Conservation (phyloP, 139 green algal species). For the Closterium sp. region DNA sequence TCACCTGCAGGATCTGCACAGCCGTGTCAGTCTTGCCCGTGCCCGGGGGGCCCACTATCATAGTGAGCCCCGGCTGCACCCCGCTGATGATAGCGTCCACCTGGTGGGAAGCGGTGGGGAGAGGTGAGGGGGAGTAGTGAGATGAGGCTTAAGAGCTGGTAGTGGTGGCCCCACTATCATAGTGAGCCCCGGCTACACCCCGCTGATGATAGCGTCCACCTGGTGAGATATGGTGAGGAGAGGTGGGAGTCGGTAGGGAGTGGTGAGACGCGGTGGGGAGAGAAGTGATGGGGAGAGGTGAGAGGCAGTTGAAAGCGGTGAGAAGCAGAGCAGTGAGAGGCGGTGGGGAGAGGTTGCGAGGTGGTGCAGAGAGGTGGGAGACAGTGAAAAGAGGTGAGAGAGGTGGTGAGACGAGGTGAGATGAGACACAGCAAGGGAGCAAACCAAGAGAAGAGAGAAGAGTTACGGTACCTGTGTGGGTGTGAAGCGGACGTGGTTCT, state of each 20-base stretch:
- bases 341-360: no score
- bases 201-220: slow-evolving; percentile 74
- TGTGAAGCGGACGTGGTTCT: slow-evolving; percentile 91
- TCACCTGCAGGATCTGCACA: slow-evolving; percentile 78
- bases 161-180: slow-evolving; percentile 95
- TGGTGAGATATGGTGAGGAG: no score
- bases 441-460: neutral
- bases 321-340: no score
- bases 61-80: slow-evolving; percentile 87
- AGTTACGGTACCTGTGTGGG: slow-evolving; percentile 78
- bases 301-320: no score
- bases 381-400: no score
- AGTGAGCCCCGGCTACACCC: slow-evolving; percentile 86
- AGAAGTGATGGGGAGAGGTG: no score
- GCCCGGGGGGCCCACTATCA: slow-evolving; percentile 94
- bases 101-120: slow-evolving; percentile 34
- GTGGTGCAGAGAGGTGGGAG: no score
- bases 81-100: slow-evolving; percentile 77
- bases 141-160: slow-evolving; percentile 59
- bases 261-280: slow-evolving; percentile 31
- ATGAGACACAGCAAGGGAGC: neutral
- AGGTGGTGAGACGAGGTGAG: no score
- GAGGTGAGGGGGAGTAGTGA: no score
- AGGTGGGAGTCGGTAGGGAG: no score
- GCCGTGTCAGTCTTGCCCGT: slow-evolving; percentile 98